Base-by-base conservation (phyloP, 2,329 filamentous ascomycete species). In the Pseudocercospora fijiensis region DNA sequence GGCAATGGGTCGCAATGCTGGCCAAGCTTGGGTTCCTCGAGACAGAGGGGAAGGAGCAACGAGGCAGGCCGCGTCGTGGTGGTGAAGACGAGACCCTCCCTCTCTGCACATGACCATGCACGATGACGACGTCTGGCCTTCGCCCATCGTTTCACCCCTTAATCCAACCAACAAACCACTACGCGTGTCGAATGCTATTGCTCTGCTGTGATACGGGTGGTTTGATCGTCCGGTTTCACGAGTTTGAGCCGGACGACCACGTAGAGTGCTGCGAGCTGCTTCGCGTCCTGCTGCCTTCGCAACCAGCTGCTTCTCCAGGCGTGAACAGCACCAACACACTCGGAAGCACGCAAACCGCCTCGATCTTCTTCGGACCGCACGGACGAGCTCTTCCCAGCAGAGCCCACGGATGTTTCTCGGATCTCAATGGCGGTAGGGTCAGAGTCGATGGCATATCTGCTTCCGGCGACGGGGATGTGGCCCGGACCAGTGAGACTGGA, bases 361-460 rank as follows among this genome's bases (percentile, higher is more conserved):
- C 57, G 28, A 61, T 41, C 55, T 62, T 63, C 45, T 52, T 63
- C 28, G 57, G 52, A 51, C 60, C 37, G 5, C 26, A 10, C 11
- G 47, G n/a, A 24, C 60, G 62, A 16, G 55, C 27, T 41, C 27
- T 57, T 28, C 52, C 55, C 27, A 67, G 43, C 10, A 68, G 24
- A 3, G 60, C 62, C 22, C 63, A 41, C 4, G 66, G 62, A 43
- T 67, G 64, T 30, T 65, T 65, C 43, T 67, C 65, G 13, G 61
- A 63, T 52, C 58, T 64, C 59, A 64, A 37, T 7, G 66, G 60
- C 13, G 56, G 56, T 8, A 58, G 13, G 24, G 20, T 13, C 10
- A 22, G 4, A 13, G 24, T 58, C 6, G 27, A 27, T 28, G 56
- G 20, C 22, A 20, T 13, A 1, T 49, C 56, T 26, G 56, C 37